phyloP scores from a whole-genome alignment of 1,284 basidiomycete genomes.

The Sanghuangporus baumii region DNA sequence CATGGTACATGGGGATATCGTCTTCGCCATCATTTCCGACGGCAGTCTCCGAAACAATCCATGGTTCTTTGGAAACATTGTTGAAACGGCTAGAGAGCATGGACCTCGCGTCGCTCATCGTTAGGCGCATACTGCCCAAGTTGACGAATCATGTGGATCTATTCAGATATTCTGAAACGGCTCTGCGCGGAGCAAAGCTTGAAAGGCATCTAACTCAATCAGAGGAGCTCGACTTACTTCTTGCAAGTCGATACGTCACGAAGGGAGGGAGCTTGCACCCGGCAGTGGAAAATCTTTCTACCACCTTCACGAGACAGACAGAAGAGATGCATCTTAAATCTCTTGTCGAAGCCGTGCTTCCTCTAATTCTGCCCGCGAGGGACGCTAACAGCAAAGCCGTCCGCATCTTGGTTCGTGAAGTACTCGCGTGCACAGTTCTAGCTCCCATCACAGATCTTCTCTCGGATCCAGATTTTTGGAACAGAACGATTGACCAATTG shows the following conservation, averaged over 20 bases:
- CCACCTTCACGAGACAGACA: constrained; percentile 81
- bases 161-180: constrained; percentile 88
- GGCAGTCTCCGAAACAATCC: constrained; percentile 74
- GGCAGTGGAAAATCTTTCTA: constrained; percentile 80
- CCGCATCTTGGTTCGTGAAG: constrained; percentile 72
- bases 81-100: constrained; percentile 50
- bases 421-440: constrained; percentile 77
- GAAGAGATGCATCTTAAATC: constrained; percentile 81
- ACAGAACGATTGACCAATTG: constrained; percentile 84
- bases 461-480: constrained; percentile 96
- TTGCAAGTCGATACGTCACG: constrained; percentile 72
- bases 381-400: constrained; percentile 72
- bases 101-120: constrained; percentile 75
- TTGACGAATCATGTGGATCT: constrained; percentile 86
- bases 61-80: constrained; percentile 57
- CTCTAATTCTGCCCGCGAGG: constrained; percentile 67
- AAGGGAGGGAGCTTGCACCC: constrained; percentile 67
- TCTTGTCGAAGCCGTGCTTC: constrained; percentile 67
- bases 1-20: constrained; percentile 84
- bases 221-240: constrained; percentile 78
- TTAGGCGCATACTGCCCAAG: constrained; percentile 80
- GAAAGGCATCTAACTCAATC: constrained; percentile 78
- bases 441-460: constrained; percentile 89
- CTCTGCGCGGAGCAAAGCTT: constrained; percentile 67
- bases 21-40: constrained; percentile 83